Evolutionary conservation across 2,329 filamentous ascomycete species (phyloP), one percentile per base, ranked within the genome.

Genomic region (Metarhizium album): DNA sequence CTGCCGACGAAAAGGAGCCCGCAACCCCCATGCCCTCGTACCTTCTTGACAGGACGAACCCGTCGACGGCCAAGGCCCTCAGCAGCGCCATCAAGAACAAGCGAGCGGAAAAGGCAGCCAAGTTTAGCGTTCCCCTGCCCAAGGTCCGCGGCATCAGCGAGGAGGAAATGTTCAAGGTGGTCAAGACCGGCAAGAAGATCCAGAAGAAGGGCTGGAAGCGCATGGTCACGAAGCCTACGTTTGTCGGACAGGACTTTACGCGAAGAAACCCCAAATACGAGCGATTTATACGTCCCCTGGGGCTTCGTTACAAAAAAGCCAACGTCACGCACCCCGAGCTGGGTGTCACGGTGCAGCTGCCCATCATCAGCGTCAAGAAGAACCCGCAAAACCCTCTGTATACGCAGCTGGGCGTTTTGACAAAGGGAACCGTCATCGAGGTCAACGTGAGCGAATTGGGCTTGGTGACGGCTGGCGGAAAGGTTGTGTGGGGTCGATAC

Each of bases 131-230:
- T 38, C 93, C 93, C 2, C 69, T 98, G 63, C 93, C 93, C 35
- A 96, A 95, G 73, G 93, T 97, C 43, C 82, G 87, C 62, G 91
- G 67, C 52, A 96, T 97, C 60, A 83, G 81, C 58, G 91, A 97
- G 74, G 89, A 95, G 76, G 91, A 95, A 74, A 91, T 96, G 86
- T 97, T 97, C 76, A 91, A 88, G 71, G 90, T 95, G 14, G 83
- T 97, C 63, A 90, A 90, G 74, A 97, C 91, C 31, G 91, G 93
- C 61, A 94, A 94, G 80, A 96, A 95, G 78, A 89, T 84, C 2
- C 77, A 83, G 51, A 90, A 94, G 80, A 94, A 93, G 77, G 76
- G 76, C 52, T 79, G 84, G 84, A 87, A 87, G 73, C 70, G 83
- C 35, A 83, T 83, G 75, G 75, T 82, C 55, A 80, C 75, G 29